Base-by-base conservation (phyloP, 495 filamentous ascomycete species). In the Neurospora sp. region DNA sequence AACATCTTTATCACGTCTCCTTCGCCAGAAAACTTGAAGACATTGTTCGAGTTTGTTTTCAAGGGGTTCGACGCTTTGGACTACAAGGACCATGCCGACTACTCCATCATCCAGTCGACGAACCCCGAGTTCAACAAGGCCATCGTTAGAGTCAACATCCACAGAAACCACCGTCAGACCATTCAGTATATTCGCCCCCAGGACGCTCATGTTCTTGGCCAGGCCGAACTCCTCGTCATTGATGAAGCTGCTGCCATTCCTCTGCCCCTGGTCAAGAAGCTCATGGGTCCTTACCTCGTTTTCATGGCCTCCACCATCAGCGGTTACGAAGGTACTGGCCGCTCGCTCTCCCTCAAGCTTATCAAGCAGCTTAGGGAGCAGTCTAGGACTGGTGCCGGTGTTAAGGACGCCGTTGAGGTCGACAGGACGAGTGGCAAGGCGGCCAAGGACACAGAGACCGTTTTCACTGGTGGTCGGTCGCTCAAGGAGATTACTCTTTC, bases 281-380 rank as follows among this genome's bases (percentile, higher is more conserved):
- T 99, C 40, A 93, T 99, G 88, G 96, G 96, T 0, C 96, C 94
- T n/a, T 99, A 98, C 81, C 85, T 98, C 31, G 94, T 98, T 4
- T 99, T 99, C 84, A 99, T 99, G 96, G 94, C 96, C 4, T 98
- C 96, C 1, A 99, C 96, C 16, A 97, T 99, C 83, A 98, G 97
- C 78, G 96, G 96, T 70, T 99, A 99, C 79, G 96, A 99, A 83
- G 96, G 96, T 74, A 99, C 96, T 3, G 96, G 96, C 40, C 88
- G 96, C 45, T 98, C 95, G 2, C 86, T 99, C 2, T 98, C 96
- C 4, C 82, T 99, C 53, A 99, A 99, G 82, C 86, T 99, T 73
- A 98, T 99, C 74, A 94, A 98, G 77, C 96, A 99, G 81, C 89
- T 99, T 40, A 91, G 96, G 69, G 96, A 99, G 76, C 94, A 98